Evolutionary conservation across 2,329 filamentous ascomycete species (phyloP), one percentile per base, ranked within the genome.

Genomic region (Fusarium euwallaceae): DNA sequence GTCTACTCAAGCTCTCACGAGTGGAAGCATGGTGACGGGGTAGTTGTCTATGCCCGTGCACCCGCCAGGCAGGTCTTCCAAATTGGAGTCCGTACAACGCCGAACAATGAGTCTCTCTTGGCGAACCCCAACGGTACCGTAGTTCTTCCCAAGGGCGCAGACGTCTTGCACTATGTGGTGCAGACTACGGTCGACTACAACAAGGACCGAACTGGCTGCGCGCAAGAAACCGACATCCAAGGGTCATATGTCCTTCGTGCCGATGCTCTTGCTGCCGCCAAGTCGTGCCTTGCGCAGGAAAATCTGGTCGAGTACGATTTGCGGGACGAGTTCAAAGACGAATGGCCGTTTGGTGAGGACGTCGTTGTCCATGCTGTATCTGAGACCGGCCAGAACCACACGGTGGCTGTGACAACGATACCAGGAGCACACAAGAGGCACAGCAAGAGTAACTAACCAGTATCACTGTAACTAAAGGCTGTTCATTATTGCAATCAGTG

Each of bases 321-420:
- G 63, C 78, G 79, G 22, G 79, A 80, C 12, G 78, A 76, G 24
- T 67, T 78, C 32, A 61, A 60, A 2, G 77, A 70, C 4, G 69
- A 84, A 65, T 86, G 85, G 84, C 84, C 85, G 2, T 87, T 83
- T 80, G 85, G 85, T 6, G 84, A 86, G 17, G 83, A 87, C 27
- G 82, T 84, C 3, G 67, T 85, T 2, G 82, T 84, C 16, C 85
- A 86, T 68, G 86, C 85, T 7, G 83, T 87, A 2, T 80, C 81
- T 0, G 77, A 82, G 51, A 83, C 78, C 9, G 86, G 86, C 1
- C 81, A 85, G 78, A 86, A 86, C 72, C 83, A 80, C 53, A 71
- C 78, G 3, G 79, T 86, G 6, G 76, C 80, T 3, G 81, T 87
- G 7, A 82, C 79, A 71, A 82, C 82, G 6, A 75, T 79, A 6